These are phyloP conservation scores for Pythium rishiriense DNA, from an alignment of 352 stramenopile species.

Conservation along the genomic window DNA sequence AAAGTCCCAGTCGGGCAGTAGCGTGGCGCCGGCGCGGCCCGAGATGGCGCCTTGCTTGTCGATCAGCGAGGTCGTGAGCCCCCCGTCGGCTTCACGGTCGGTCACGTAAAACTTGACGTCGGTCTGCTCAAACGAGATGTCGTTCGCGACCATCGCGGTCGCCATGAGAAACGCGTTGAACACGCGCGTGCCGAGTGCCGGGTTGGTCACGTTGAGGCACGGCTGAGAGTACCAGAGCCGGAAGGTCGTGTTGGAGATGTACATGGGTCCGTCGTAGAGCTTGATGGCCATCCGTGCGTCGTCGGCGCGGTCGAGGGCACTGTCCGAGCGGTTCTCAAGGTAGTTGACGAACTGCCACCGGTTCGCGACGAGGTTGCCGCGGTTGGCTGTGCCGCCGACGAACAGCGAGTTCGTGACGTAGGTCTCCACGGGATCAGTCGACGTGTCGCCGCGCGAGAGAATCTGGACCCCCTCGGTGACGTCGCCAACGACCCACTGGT, in stretches of 20 bases:
- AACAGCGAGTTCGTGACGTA: conserved; percentile 42
- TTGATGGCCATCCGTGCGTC: conserved; percentile 37
- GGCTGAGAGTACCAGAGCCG: conserved; percentile 38
- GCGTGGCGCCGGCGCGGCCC: conserved; percentile 16
- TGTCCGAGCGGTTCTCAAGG: conserved; percentile 39
- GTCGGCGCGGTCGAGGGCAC: conserved; percentile 30
- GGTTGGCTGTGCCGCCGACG: conserved; percentile 38
- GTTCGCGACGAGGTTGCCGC: conserved; percentile 37
- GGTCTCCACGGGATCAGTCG: conserved; percentile 27
- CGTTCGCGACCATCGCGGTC: conserved; percentile 21
- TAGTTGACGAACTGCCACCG: conserved; percentile 41
- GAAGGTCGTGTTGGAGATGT: conserved; percentile 39
- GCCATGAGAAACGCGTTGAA: conserved; percentile 44
- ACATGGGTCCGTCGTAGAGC: conserved; percentile 41
- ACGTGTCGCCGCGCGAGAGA: conserved; percentile 36
- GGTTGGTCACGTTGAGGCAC: conserved; percentile 42
- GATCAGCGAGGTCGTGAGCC: conserved; percentile 33
- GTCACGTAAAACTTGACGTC: conserved; percentile 26
- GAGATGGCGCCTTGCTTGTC: conserved; percentile 34
- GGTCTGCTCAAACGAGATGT: conserved; percentile 33
- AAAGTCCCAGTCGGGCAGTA: conserved; percentile 39
- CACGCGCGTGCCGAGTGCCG: conserved; percentile 34
- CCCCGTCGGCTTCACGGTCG: conserved; percentile 35
- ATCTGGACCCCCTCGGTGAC: conserved; percentile 42
- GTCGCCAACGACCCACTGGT: conserved; percentile 39